These are phyloP conservation scores for Arxiozyma telluris DNA, from an alignment of 1,139 yeast genomes.

Conservation along the genomic window DNA sequence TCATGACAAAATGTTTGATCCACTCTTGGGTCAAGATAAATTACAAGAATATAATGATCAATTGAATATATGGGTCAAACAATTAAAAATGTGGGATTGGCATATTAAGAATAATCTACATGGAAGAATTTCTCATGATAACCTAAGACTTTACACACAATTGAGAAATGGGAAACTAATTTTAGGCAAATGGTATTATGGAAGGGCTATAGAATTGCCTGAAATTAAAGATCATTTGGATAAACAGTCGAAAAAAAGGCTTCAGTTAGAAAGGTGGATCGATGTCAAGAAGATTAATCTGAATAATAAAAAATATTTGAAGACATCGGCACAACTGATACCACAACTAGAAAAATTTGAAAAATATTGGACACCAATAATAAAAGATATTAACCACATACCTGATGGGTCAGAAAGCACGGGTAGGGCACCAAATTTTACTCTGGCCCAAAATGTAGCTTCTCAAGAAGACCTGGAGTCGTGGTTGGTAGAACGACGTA, in stretches of 20 bases:
- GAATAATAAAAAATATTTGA: not conserved
- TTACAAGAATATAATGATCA: conserved; percentile 70
- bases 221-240: conserved; percentile 55
- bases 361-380: conserved; percentile 8
- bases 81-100: conserved; percentile 70
- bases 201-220: conserved; percentile 73
- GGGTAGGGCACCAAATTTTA: not conserved
- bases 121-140: conserved; percentile 38
- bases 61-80: conserved; percentile 57
- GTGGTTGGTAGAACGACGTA: conserved; percentile 16
- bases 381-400: conserved; percentile 2
- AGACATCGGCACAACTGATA: not conserved
- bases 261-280: not conserved
- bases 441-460: not conserved
- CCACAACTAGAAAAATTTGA: conserved; percentile 7
- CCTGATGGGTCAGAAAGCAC: conserved; percentile 3
- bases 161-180: conserved; percentile 21
- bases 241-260: conserved; percentile 13
- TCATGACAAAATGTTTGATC: conserved; percentile 58
- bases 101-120: conserved; percentile 54
- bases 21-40: conserved; percentile 47
- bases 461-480: conserved; percentile 2
- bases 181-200: conserved; percentile 61
- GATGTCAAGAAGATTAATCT: not conserved
- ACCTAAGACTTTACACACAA: conserved; percentile 10